Evolutionary conservation across 2,329 filamentous ascomycete genomes (phyloP).

Genomic region (Chaetomiaceae sp.): DNA sequence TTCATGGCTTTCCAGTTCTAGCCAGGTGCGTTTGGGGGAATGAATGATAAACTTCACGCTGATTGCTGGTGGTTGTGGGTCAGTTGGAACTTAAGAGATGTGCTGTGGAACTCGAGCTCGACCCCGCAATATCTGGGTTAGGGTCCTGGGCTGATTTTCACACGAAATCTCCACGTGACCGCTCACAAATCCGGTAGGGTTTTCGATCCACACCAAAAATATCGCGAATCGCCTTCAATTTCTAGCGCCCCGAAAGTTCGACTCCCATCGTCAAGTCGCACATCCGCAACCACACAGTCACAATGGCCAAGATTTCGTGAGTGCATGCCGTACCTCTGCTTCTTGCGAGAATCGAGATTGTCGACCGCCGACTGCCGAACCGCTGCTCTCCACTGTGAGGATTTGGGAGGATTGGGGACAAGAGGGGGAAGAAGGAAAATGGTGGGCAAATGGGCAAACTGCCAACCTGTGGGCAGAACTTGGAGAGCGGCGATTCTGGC

Average conservation of each 20-base stretch:
- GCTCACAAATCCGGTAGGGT: conserved; percentile 24
- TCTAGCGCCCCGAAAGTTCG: conserved; percentile 25
- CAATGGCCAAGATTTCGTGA: conserved; percentile 61
- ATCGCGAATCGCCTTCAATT: conserved; percentile 25
- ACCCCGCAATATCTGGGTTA: conserved; percentile 11
- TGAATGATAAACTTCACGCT: neutral
- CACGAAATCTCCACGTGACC: conserved; percentile 21
- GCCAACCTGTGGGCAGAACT: neutral
- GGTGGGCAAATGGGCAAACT: neutral
- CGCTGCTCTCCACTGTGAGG: conserved; percentile 4
- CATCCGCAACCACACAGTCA: conserved; percentile 37
- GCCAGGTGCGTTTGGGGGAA: too few relatives aligned
- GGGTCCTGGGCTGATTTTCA: neutral
- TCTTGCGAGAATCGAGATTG: conserved; percentile 14
- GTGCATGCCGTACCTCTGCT: conserved; percentile 29
- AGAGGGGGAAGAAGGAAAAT: conserved; percentile 14
- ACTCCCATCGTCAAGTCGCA: conserved; percentile 26
- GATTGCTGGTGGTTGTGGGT: too few relatives aligned
- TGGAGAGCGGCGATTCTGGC: conserved; percentile 1
- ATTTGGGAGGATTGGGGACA: conserved; percentile 5
- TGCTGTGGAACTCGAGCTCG: too few relatives aligned
- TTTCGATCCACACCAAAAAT: conserved; percentile 28
- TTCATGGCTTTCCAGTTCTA: too few relatives aligned
- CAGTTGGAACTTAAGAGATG: too few relatives aligned
- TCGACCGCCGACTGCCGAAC: conserved; percentile 11